Conservation (phyloP, 768 basidiomycete species). For the Russula sp. region DNA sequence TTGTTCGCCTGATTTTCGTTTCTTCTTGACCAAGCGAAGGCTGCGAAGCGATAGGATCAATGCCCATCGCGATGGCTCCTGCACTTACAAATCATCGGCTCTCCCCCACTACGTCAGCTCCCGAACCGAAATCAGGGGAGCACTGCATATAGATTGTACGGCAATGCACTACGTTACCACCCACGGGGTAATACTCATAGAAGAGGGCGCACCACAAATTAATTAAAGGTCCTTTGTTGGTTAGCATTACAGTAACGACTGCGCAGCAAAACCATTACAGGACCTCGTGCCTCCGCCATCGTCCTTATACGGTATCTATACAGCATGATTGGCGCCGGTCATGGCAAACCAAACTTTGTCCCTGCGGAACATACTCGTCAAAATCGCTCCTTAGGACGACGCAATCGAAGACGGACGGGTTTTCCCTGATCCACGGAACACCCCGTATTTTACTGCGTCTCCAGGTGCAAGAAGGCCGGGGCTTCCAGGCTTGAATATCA, state of each 20-base stretch:
- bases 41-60: background rate
- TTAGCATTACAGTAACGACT: background rate
- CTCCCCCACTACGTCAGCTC: background rate
- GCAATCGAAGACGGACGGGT: too few relatives aligned
- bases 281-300: background rate
- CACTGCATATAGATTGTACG: background rate
- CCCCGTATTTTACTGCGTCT: background rate
- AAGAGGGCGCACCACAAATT: background rate
- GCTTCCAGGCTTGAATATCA: background rate
- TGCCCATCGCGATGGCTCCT: background rate
- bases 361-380: background rate
- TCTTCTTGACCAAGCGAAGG: background rate
- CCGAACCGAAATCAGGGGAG: background rate
- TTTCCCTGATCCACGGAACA: background rate
- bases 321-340: background rate
- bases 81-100: background rate
- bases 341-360: background rate
- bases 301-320: background rate
- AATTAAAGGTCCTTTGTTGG: background rate
- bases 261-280: background rate
- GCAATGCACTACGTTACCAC: too few relatives aligned
- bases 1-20: too few relatives aligned
- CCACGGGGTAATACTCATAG: background rate
- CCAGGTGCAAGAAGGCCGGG: background rate
- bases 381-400: background rate